Percentiles rank a stretch among this genome's conserved stretches.
phyloP scores from a whole-genome alignment of 345 rosid species.

The Ceriops decandra region DNA sequence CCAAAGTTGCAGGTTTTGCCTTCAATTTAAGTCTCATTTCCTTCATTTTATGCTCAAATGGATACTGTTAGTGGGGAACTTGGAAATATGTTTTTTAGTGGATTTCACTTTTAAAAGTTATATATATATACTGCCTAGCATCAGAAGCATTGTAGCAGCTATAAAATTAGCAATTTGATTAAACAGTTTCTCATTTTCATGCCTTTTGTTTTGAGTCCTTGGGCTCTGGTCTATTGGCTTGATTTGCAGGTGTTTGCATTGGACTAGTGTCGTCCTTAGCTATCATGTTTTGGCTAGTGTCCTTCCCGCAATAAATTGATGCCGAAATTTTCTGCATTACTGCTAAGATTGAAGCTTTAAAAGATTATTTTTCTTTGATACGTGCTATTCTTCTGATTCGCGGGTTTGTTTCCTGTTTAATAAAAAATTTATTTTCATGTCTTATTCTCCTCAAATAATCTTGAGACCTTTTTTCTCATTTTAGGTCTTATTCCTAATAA shows the following conservation, averaged over 20 bases:
- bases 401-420: background rate
- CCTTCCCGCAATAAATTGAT: background rate
- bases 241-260: background rate
- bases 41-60: too few species aligned
- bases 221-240: background rate
- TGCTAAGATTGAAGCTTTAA: background rate
- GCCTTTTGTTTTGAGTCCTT: background rate
- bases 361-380: background rate
- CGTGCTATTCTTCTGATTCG: background rate
- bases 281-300: background rate
- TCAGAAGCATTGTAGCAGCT: too few species aligned
- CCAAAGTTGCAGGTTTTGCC: too few species aligned
- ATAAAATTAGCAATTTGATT: too few species aligned
- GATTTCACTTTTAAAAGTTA: too few species aligned
- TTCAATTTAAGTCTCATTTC: too few species aligned
- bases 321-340: background rate
- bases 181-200: background rate
- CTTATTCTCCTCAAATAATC: background rate
- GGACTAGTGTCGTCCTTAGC: background rate
- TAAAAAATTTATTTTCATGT: background rate
- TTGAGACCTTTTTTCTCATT: slow-evolving; percentile 1
- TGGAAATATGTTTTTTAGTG: too few species aligned
- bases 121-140: too few species aligned
- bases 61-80: too few species aligned
- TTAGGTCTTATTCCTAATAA: slow-evolving; percentile 23